phyloP scores from a whole-genome alignment of 2,329 filamentous ascomycete genomes.

The Dactylellina cionopaga region DNA sequence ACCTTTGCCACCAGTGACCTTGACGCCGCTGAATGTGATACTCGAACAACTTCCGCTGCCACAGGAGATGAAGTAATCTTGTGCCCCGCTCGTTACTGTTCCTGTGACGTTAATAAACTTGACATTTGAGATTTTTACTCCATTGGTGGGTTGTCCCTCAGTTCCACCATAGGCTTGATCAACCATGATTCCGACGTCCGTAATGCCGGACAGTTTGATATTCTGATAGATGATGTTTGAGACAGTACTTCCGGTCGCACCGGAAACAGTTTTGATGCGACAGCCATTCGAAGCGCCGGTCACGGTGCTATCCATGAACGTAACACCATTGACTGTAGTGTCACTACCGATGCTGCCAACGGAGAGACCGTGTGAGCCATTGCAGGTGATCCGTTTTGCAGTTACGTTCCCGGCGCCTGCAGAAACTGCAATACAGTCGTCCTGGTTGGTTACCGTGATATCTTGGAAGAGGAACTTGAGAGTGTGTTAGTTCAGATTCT shows the following conservation, averaged over 20 bases:
- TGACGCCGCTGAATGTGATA: constrained; percentile 60
- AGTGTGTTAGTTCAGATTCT: not conserved
- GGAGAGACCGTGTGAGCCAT: constrained; percentile 64
- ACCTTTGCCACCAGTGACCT: constrained; percentile 60
- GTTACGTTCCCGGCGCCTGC: constrained; percentile 61
- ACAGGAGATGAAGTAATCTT: constrained; percentile 59
- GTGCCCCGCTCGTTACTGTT: constrained; percentile 58
- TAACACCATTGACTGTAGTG: constrained; percentile 60
- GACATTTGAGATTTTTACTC: constrained; percentile 67
- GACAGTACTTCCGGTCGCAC: constrained; percentile 60
- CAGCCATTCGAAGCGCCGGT: constrained; percentile 62
- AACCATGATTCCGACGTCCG: constrained; percentile 60
- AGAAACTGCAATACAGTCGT: constrained; percentile 64
- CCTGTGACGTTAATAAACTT: constrained; percentile 63
- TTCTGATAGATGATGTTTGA: constrained; percentile 62
- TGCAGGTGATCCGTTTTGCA: constrained; percentile 62
- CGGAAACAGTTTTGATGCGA: constrained; percentile 64
- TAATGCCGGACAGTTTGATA: constrained; percentile 54
- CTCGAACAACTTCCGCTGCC: constrained; percentile 59
- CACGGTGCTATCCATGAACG: constrained; percentile 61
- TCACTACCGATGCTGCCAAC: constrained; percentile 63
- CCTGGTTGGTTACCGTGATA: constrained; percentile 61
- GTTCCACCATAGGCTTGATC: constrained; percentile 65
- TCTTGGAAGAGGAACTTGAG: constrained; percentile 58
- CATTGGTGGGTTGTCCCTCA: constrained; percentile 63